These are phyloP conservation scores for Candida nitratophila DNA, from an alignment of 805 yeast genomes.

Conservation along the genomic window DNA sequence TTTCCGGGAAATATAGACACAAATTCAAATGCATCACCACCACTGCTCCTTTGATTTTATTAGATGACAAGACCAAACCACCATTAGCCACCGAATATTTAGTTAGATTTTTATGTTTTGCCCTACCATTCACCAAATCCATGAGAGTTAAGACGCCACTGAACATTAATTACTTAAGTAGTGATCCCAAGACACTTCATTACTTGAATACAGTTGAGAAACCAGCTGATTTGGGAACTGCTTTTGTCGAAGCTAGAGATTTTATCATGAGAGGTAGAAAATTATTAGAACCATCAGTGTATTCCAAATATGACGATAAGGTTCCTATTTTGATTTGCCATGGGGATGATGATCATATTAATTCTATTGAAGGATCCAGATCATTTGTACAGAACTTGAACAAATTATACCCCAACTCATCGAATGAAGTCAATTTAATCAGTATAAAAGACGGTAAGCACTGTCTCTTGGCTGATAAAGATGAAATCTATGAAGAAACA, in stretches of 20 bases:
- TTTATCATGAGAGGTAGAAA: slow-evolving; percentile 57
- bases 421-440: slow-evolving; percentile 17
- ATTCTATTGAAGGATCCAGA: slow-evolving; percentile 42
- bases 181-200: slow-evolving; percentile 37
- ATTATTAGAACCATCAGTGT: slow-evolving; percentile 32
- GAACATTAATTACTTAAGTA: slow-evolving; percentile 46
- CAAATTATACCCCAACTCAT: slow-evolving; percentile 11
- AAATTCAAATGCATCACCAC: slow-evolving; percentile 40
- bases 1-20: slow-evolving; percentile 43
- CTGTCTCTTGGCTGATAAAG: slow-evolving; percentile 39
- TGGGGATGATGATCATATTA: slow-evolving; percentile 58
- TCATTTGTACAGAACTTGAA: slow-evolving; percentile 29
- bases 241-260: slow-evolving; percentile 49
- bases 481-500: slow-evolving; percentile 29
- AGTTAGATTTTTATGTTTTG: slow-evolving; percentile 30
- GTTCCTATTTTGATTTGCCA: slow-evolving; percentile 52
- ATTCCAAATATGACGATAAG: slow-evolving; percentile 28
- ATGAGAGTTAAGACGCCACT: slow-evolving; percentile 44
- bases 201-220: slow-evolving; percentile 35
- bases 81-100: slow-evolving; percentile 31
- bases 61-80: slow-evolving; percentile 59
- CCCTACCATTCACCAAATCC: slow-evolving; percentile 37
- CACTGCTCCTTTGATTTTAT: slow-evolving; percentile 52
- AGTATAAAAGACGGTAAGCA: slow-evolving; percentile 31
- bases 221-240: slow-evolving; percentile 40